A percentile compares a stretch with the other conserved stretches of the same genome.
Conservation (phyloP, 1,139 yeast genomes). For the Taphrina pruni region DNA sequence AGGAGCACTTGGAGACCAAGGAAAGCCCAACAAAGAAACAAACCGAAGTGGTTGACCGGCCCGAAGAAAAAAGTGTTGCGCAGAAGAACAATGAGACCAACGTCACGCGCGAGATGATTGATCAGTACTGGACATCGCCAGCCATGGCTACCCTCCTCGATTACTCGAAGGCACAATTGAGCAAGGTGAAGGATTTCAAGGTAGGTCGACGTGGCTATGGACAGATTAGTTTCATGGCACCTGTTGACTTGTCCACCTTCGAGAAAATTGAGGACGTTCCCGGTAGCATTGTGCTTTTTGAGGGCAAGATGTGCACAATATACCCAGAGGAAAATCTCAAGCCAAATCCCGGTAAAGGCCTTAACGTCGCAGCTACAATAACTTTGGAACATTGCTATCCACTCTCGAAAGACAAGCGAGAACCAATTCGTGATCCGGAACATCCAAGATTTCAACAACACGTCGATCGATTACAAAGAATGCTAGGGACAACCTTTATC, state of each 20-base stretch:
- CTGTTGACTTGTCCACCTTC: slow-evolving; percentile 79
- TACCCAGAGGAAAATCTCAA: slow-evolving; percentile 72
- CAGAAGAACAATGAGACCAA: background rate
- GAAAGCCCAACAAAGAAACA: background rate
- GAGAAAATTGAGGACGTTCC: slow-evolving; percentile 66
- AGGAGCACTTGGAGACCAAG: background rate
- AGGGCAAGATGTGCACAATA: slow-evolving; percentile 66
- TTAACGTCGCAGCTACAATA: slow-evolving; percentile 75
- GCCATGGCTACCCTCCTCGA: slow-evolving; percentile 65
- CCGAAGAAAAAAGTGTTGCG: background rate
- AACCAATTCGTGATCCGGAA: slow-evolving; percentile 77
- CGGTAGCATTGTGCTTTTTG: slow-evolving; percentile 69
- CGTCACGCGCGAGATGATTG: background rate
- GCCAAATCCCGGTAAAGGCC: slow-evolving; percentile 80
- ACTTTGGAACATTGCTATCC: slow-evolving; percentile 83
- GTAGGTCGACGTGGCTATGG: slow-evolving; percentile 87
- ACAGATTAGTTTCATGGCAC: slow-evolving; percentile 70
- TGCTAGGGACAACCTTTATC: slow-evolving; percentile 67
- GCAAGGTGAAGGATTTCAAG: slow-evolving; percentile 66
- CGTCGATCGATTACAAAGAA: slow-evolving; percentile 66
- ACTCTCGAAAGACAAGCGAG: slow-evolving; percentile 68
- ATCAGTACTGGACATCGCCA: slow-evolving; percentile 80
- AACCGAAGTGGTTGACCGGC: background rate
- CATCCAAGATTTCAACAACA: slow-evolving; percentile 75
- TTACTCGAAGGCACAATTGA: slow-evolving; percentile 67